Evolutionary conservation across 208 protist genomes (phyloP), one percentile per base, ranked within the genome.

Genomic region (Leishmania major): DNA sequence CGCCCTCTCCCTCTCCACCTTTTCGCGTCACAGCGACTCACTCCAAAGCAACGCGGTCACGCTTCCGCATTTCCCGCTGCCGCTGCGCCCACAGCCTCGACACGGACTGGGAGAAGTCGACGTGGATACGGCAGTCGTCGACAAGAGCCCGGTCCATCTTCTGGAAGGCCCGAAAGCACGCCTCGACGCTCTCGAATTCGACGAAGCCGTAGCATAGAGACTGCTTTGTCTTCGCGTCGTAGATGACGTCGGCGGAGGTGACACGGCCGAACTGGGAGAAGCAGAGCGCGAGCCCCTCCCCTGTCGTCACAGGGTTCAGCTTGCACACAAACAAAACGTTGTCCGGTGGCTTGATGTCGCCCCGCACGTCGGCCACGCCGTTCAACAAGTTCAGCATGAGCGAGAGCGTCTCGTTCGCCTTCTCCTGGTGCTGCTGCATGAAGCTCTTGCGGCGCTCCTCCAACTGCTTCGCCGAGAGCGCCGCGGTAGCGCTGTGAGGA

Each of bases 291-390:
- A 99, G 90, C 51, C 99, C 99, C 43, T 98, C 97, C 25, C 97
- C 89, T 10, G 92, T 91, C 19, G 99, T 99, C 19, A 96, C 85
- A 1, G 99, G 98, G 85, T 99, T 99, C 45, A 99, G 91, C 90
- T 99, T 99, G 91, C 98, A 99, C 31, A 99, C 98, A 86, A 99
- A 99, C 25, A 99, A 92, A 2, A 99, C 98, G 82, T 99, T 99
- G 31, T 99, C 99, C 0, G 98, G 98, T 13, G 99, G 99, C 76
- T 91, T 91, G 11, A 99, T 79, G 43, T 99, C 98, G 28, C 88
- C 91, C 2, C 86, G 69, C 0, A 94, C 93, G 80, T 99, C 94
- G 1, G 98, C 97, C 22, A 99, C 82, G 57, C 99, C 99, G 60
- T 99, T 98, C 13, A 99, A 81, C 78, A 99, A 96, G 62, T 99